Evolutionary conservation across 2,329 filamentous ascomycete species (phyloP), one percentile per base, ranked within the genome.

Genomic region (Paraphoma chrysanthemicola): DNA sequence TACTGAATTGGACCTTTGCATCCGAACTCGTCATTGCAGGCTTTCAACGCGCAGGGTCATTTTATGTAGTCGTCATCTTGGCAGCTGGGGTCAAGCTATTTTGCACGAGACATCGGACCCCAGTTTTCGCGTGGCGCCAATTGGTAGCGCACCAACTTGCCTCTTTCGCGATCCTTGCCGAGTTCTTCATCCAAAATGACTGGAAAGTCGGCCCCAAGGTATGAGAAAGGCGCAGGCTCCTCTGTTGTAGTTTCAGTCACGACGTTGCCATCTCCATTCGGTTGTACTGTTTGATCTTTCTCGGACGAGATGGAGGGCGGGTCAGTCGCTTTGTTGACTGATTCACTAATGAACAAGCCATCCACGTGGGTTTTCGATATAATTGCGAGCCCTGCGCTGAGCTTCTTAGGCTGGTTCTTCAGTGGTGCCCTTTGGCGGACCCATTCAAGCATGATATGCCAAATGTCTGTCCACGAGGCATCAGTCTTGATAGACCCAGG

Each of bases 361-460:
- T 36, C 46, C 54, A 71, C 71, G 45, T 43, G 63, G 23, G 62
- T 54, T 41, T 69, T 67, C 17, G 60, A 53, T 30, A 60, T 59
- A 43, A 98, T 88, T 48, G 81, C 86, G 71, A 86, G 91, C 1
- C 91, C 92, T 1, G 92, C 81, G 49, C 85, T 91, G n/a, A 84
- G 85, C 41, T 87, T 83, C 67, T 86, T 90, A 53, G 96, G 82
- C 17, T 87, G 86, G 36, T 88, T 86, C 72, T 91, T 96, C 55
- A 96, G 83, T 0, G 93, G 93, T 0, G 86, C 83, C 68, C 89
- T 90, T 72, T 96, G 92, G 23, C 89, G 86, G 12, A 91, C 86
- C 92, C 93, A 99, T 77, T 97, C 93, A 28, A 91, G 85, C 87
- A 98, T 95, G 29, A 98, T 82, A 73, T 96, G 90, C 93, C 95